phyloP scores from a whole-genome alignment of 805 yeast genomes.

The Teunomyces tritomae region DNA sequence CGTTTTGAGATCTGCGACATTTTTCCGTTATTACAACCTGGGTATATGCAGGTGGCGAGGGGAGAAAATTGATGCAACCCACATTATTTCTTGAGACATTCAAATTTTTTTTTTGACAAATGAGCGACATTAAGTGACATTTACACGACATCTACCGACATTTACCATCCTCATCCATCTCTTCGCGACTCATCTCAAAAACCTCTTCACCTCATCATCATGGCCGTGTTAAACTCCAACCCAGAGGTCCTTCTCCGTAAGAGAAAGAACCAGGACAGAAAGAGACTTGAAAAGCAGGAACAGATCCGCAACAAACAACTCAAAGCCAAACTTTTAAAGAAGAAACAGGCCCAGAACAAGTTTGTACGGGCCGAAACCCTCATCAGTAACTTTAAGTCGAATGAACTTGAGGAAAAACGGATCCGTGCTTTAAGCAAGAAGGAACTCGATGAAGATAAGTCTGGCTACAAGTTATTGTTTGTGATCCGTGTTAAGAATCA shows the following conservation, averaged over 20 bases:
- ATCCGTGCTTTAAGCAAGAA: conserved; percentile 55
- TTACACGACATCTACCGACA: not conserved
- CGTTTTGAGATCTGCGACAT: not conserved
- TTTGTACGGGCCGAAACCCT: conserved; percentile 75
- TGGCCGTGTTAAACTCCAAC: conserved; percentile 58
- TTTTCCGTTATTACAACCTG: not conserved
- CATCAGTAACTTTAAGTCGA: conserved; percentile 62
- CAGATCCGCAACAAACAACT: conserved; percentile 51
- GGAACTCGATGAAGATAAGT: conserved; percentile 33
- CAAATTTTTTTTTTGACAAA: too few relatives aligned
- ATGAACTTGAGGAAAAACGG: conserved; percentile 66
- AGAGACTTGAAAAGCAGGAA: conserved; percentile 72
- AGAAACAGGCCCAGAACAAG: conserved; percentile 42
- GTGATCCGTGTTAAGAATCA: conserved; percentile 68
- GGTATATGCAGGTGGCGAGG: too few relatives aligned
- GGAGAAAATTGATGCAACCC: too few relatives aligned
- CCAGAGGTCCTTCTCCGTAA: conserved; percentile 77
- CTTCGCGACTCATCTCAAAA: conserved; percentile 6
- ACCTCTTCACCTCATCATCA: conserved; percentile 12
- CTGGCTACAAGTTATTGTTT: conserved; percentile 46
- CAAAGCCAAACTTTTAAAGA: conserved; percentile 40
- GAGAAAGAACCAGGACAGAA: conserved; percentile 74
- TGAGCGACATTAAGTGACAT: too few relatives aligned
- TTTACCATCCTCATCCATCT: conserved; percentile 1
- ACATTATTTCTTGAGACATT: too few relatives aligned